These are phyloP conservation scores for Eucalyptus microcorys DNA, from an alignment of 345 rosid species.

Conservation along the genomic window DNA sequence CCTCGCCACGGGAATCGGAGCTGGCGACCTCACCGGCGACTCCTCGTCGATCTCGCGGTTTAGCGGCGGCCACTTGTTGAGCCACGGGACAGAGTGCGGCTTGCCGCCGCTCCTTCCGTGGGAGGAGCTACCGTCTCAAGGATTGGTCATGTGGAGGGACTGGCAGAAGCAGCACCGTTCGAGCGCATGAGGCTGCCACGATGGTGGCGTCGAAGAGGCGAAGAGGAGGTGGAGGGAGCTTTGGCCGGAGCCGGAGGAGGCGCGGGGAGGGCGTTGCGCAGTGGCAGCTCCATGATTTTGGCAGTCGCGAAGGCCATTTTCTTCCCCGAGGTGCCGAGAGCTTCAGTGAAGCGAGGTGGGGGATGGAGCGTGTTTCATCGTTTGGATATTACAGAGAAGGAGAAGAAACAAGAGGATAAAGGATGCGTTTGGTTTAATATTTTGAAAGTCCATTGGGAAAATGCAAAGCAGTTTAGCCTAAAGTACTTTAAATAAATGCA, in stretches of 20 bases:
- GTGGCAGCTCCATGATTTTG: slow-evolving; percentile 60
- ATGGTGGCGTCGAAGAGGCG: slow-evolving; percentile 20
- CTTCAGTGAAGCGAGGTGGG: neutral
- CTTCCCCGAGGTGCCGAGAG: neutral
- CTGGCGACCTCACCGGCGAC: no score
- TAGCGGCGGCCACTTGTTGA: slow-evolving; percentile 18
- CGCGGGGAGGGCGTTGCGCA: slow-evolving; percentile 37
- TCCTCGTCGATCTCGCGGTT: neutral
- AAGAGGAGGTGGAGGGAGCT: slow-evolving; percentile 25
- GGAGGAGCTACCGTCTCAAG: slow-evolving; percentile 8
- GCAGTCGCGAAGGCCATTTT: slow-evolving; percentile 42
- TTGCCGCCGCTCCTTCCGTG: neutral
- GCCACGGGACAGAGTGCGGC: slow-evolving; percentile 34
- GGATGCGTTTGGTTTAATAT: no score
- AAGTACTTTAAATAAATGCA: no score
- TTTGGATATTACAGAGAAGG: neutral
- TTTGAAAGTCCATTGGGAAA: no score
- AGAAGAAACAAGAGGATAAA: neutral
- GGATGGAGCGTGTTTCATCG: neutral
- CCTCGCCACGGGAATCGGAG: no score
- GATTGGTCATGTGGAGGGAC: slow-evolving; percentile 12
- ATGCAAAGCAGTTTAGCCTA: no score
- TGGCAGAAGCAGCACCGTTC: slow-evolving; percentile 19
- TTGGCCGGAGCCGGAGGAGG: slow-evolving; percentile 15
- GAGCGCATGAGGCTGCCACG: slow-evolving; percentile 8